Evolutionary conservation across 176 grass and related monocot genomes (phyloP), one percentile per base, ranked within the genome.

Genomic region (Musa acuminata): DNA sequence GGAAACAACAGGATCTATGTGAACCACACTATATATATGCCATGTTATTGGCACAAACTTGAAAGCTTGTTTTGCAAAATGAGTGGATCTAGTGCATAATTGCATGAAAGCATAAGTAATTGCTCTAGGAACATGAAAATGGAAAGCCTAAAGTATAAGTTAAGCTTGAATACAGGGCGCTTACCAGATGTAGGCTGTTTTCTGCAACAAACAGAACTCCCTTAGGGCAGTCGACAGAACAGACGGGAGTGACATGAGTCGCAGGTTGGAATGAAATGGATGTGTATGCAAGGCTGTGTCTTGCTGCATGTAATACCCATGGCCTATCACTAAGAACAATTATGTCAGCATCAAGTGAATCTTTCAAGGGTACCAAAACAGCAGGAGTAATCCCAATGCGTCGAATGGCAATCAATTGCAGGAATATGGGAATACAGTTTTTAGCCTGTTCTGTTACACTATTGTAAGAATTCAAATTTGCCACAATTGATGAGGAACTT

Each of bases 371-470:
- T 68, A 87, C 88, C 63, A 98, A 85, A 74, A 84, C 72, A 51
- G 93, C 90, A 62, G 95, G 95, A 71, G 91, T 91, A 55, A 98
- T 98, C 83, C 95, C 95, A 85, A 93, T 98, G 43, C 83, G 90
- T 6, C 95, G 82, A 58, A 93, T 69, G 16, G 95, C 89, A 87
- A 93, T 89, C 88, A 98, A 85, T 77, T 85, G 86, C 71, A 98
- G 83, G 65, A 74, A 64, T 69, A 77, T 63, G 53, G 87, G 78
- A 21, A 60, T 25, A 58, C 57, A 72, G 16, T 80, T 73, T 62
- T 78, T 49, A 69, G 78, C 50, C 11, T 52, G 54, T 16, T 70
- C 55, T 43, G 67, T 35, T 67, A 74, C 72, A 89, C 76, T 78
- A 65, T 72, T 66, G 72, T 68, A 76, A 76, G 76, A 80, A 62